phyloP scores from a whole-genome alignment of 1,284 basidiomycete species.

The Apiotrichum brassicae region DNA sequence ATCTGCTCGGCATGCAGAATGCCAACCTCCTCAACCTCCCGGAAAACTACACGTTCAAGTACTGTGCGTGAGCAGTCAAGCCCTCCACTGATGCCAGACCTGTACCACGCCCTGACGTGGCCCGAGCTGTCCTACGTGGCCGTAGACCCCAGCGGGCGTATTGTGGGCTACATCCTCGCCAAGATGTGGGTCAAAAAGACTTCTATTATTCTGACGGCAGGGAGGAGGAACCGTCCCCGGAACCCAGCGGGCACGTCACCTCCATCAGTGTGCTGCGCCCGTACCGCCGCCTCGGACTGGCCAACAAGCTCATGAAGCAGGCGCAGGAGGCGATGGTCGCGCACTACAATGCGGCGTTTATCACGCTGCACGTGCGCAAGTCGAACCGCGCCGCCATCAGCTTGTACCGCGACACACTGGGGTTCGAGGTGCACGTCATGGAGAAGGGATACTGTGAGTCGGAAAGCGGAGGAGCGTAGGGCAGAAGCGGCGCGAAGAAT shows the following conservation, averaged over 20 bases:
- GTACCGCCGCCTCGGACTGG: slow-evolving; percentile 76
- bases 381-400: slow-evolving; percentile 78
- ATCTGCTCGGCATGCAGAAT: slow-evolving; percentile 83
- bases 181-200: slow-evolving; percentile 85
- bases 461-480: too few species aligned
- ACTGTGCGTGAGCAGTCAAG: slow-evolving; percentile 54
- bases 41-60: slow-evolving; percentile 79
- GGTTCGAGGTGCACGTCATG: slow-evolving; percentile 67
- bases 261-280: slow-evolving; percentile 82
- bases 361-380: slow-evolving; percentile 78
- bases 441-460: slow-evolving; percentile 77
- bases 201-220: slow-evolving; percentile 41
- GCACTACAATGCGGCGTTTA: slow-evolving; percentile 66
- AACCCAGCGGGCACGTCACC: slow-evolving; percentile 76
- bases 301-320: slow-evolving; percentile 79
- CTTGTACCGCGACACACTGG: slow-evolving; percentile 74
- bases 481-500: too few species aligned
- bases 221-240: slow-evolving; percentile 63
- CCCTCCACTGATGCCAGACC: slow-evolving; percentile 53
- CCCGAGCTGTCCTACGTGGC: slow-evolving; percentile 91
- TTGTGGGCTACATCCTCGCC: slow-evolving; percentile 90
- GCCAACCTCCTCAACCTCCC: slow-evolving; percentile 81
- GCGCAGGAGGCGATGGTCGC: slow-evolving; percentile 82
- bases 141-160: slow-evolving; percentile 76
- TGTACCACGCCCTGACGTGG: slow-evolving; percentile 85